These are phyloP conservation scores for Penicillium sp. DNA, from an alignment of 2,329 filamentous ascomycete genomes.

Conservation along the genomic window DNA sequence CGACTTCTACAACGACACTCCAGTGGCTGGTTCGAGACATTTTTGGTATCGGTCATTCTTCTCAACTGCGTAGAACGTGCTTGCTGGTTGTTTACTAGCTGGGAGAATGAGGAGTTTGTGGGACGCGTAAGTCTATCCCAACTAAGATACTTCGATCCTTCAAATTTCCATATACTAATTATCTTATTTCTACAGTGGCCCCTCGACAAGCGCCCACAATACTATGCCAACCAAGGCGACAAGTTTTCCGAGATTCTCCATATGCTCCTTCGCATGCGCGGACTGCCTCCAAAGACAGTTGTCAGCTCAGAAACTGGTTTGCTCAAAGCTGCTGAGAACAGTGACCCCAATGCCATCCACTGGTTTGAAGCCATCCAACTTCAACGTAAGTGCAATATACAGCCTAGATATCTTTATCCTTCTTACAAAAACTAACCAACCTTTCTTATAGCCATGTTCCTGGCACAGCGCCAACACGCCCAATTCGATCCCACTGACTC, in stretches of 20 bases:
- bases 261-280: constrained; percentile 57
- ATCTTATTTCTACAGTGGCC: constrained; percentile 43
- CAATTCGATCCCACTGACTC: constrained; percentile 37
- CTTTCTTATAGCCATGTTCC: constrained; percentile 25
- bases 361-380: constrained; percentile 43
- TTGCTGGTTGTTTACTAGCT: constrained; percentile 55
- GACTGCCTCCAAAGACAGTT: constrained; percentile 39
- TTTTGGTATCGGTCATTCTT: constrained; percentile 56
- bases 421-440: neutral
- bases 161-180: constrained; percentile 1
- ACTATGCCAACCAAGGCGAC: constrained; percentile 54
- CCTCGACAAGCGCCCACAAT: constrained; percentile 49
- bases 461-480: constrained; percentile 36
- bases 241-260: constrained; percentile 56
- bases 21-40: constrained; percentile 55
- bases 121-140: constrained; percentile 29
- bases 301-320: constrained; percentile 36
- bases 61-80: constrained; percentile 58
- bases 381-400: constrained; percentile 29
- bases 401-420: neutral
- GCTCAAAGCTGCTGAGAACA: constrained; percentile 35
- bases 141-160: neutral
- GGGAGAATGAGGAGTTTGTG: constrained; percentile 42
- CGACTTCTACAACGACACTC: constrained; percentile 57
- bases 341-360: constrained; percentile 33